Evolutionary conservation across 192 early-diverging fungal species (phyloP).

Genomic region (Chytriomyces sp.): DNA sequence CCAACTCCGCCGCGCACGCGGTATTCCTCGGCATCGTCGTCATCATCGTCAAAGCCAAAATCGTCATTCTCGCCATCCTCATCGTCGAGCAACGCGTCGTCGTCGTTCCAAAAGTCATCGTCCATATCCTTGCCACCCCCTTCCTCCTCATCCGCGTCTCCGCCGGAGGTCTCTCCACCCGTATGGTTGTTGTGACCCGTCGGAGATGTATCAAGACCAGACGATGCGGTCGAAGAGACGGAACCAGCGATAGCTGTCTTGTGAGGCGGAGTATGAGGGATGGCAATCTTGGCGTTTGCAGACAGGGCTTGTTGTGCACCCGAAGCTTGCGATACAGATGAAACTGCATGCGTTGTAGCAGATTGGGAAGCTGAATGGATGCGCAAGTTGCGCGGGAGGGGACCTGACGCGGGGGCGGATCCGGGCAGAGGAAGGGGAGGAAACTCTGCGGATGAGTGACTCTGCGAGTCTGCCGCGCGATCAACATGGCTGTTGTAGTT

Average conservation of each 20-base stretch:
- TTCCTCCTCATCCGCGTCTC: conserved; percentile 18
- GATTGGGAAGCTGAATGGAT: neutral
- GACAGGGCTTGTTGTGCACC: neutral
- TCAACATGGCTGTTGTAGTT: neutral
- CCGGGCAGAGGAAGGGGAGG: neutral
- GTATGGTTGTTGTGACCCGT: neutral
- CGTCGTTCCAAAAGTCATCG: conserved; percentile 7
- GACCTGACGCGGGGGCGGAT: neutral
- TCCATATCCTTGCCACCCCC: conserved; percentile 9
- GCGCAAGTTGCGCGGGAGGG: neutral
- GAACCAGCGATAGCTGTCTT: neutral
- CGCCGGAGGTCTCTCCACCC: conserved; percentile 8
- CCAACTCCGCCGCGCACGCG: conserved; percentile 45
- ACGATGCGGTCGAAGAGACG: neutral
- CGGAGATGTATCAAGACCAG: neutral
- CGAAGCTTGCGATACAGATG: neutral
- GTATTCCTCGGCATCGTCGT: conserved; percentile 46
- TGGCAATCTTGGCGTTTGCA: neutral
- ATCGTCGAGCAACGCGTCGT: neutral
- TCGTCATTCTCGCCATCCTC: conserved; percentile 6
- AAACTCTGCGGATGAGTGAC: neutral
- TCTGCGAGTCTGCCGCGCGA: neutral
- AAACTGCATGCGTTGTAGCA: too few species aligned
- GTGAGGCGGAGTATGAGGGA: neutral
- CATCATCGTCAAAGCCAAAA: neutral